Evolutionary conservation across 1,284 basidiomycete genomes (phyloP).

Genomic region (Naganishia sp.): DNA sequence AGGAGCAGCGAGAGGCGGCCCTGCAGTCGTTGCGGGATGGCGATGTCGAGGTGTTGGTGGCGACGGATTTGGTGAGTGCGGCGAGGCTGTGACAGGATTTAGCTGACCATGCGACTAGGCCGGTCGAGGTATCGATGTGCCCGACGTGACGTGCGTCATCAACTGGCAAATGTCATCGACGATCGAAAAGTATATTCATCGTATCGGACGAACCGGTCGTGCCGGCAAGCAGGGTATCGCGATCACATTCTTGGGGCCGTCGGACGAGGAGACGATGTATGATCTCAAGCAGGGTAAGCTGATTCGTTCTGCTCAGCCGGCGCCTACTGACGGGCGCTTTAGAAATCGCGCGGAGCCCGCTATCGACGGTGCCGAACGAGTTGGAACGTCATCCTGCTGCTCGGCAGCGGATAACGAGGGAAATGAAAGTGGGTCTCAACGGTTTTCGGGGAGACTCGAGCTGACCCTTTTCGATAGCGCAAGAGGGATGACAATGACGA

Average conservation of each 20-base stretch:
- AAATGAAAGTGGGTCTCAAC: conserved; percentile 67
- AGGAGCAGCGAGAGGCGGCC: conserved; percentile 92
- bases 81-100: not conserved
- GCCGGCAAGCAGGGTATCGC: conserved; percentile 91
- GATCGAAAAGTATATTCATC: conserved; percentile 95
- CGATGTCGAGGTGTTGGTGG: conserved; percentile 81
- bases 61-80: conserved; percentile 74
- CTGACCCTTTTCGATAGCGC: conserved; percentile 26
- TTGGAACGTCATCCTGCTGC: conserved; percentile 86
- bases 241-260: conserved; percentile 93
- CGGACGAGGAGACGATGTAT: conserved; percentile 95
- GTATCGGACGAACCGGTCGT: conserved; percentile 96
- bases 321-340: conserved; percentile 30
- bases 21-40: conserved; percentile 82
- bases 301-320: conserved; percentile 1
- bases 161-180: conserved; percentile 96
- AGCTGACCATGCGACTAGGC: conserved; percentile 55
- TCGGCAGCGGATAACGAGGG: conserved; percentile 79
- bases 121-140: conserved; percentile 97
- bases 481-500: conserved; percentile 37
- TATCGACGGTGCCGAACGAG: conserved; percentile 83
- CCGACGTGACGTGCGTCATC: conserved; percentile 91
- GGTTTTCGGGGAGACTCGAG: not conserved
- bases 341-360: conserved; percentile 88
- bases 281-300: conserved; percentile 54